Base-by-base conservation (phyloP, 805 yeast genomes). In the Saturnispora kantuleensis region DNA sequence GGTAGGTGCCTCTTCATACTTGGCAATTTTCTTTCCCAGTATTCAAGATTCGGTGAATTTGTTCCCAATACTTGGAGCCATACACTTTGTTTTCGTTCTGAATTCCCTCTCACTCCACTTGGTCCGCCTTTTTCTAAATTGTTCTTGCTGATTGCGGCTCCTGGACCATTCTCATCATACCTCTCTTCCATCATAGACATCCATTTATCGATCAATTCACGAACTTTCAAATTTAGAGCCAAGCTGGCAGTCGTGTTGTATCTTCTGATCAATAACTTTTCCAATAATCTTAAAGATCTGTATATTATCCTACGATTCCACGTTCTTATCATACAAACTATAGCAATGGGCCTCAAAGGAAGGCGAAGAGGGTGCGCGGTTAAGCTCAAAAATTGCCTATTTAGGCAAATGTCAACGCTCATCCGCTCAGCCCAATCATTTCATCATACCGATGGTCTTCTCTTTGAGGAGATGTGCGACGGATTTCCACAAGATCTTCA, bases 401-500 rank as follows among this genome's bases (percentile, higher is more conserved):
- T 21, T 21, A 21, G 26, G 26, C 26, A 21, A 21, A 21, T 6
- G 3, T 7, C 26, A 7, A 21, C 26, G 26, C 26, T 21, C 26
- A 21, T 21, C 5, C 5, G 26, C 26, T 21, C 26, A 21, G 26
- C 2, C 30, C 13, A 3, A 10, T 29, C 31, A 42, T 42, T 42
- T 42, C 35, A 40, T 40, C 7, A 47, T 17, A 10, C 41, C 42
- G 46, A 50, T 39, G 1, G 45, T 32, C 26, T 45, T 44, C 51
- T 81, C 89, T 47, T 62, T 71, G 49, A 72, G 73, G 28, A 84
- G 56, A 0, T 84, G 83, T 26, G 65, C 65, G 1, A 83, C 79
- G 31, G 81, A 73, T 53, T 75, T 77, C 84, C 88, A 81, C 45
- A 85, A 60, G 12, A 76, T 65, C 13, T 67, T 67, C 39, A 67